Percentiles rank a stretch among this genome's conserved stretches.
These are phyloP conservation scores for Trichoderma polysporum DNA, from an alignment of 2,329 filamentous ascomycete species.

Conservation along the genomic window DNA sequence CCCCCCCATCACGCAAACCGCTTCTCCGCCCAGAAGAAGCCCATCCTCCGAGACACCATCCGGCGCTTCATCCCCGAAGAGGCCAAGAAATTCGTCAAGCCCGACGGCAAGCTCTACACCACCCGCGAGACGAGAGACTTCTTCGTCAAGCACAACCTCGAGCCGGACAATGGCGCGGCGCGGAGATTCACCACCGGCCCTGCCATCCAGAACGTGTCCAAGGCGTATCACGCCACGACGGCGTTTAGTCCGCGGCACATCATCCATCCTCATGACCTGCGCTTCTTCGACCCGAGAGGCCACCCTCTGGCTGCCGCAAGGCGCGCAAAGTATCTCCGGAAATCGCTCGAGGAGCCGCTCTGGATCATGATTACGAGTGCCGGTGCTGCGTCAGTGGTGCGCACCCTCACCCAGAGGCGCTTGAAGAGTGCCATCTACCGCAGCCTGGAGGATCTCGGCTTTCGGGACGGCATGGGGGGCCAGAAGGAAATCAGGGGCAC, in stretches of 20 bases:
- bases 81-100: conserved; percentile 25
- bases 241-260: conserved; percentile 33
- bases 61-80: conserved; percentile 27
- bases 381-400: conserved; percentile 28
- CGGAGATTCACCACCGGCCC: conserved; percentile 16
- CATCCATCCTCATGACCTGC: conserved; percentile 35
- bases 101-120: conserved; percentile 31
- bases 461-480: conserved; percentile 19
- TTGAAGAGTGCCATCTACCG: conserved; percentile 31
- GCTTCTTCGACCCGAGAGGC: conserved; percentile 34
- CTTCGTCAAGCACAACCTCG: conserved; percentile 27
- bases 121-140: conserved; percentile 32
- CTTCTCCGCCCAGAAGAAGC: conserved; percentile 9
- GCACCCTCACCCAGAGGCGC: conserved; percentile 27
- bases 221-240: conserved; percentile 28
- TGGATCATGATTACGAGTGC: conserved; percentile 33
- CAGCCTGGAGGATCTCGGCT: conserved; percentile 31
- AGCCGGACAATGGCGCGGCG: conserved; percentile 28
- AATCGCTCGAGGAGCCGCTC: conserved; percentile 31
- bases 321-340: conserved; percentile 31
- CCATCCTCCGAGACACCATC: neutral
- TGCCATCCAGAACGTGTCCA: conserved; percentile 20
- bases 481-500: conserved; percentile 28
- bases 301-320: conserved; percentile 33
- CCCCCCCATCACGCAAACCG: neutral